Percentiles rank a stretch among this genome's conserved stretches.
Conservation (phyloP, 2,329 filamentous ascomycete species). For the Botrytis squamosa region DNA sequence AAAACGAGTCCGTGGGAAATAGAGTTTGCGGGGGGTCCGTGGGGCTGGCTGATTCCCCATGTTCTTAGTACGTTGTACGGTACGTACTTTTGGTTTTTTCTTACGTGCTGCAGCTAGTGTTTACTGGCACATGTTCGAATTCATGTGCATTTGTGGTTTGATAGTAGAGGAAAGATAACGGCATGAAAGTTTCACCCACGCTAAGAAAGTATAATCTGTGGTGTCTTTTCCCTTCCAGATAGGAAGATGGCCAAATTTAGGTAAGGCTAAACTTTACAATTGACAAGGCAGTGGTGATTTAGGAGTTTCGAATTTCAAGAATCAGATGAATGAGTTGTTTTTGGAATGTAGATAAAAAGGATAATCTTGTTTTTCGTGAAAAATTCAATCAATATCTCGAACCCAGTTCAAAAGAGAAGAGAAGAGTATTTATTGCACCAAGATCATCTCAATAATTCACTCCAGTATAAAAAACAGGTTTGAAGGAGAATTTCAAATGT, state of each 20-base stretch:
- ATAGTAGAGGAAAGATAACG: neutral
- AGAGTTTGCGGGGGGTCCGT: neutral
- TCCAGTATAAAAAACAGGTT: neutral
- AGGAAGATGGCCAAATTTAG: neutral
- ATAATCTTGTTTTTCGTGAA: too few species aligned
- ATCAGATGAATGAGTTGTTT: neutral
- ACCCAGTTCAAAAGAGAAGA: neutral
- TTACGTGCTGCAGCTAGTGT: neutral
- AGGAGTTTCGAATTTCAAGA: neutral
- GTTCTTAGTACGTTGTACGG: neutral
- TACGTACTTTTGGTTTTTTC: neutral
- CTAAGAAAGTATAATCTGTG: neutral
- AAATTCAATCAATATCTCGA: too few species aligned
- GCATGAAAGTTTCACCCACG: neutral
- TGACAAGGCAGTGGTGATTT: neutral
- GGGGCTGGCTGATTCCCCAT: neutral
- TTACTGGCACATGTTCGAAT: neutral
- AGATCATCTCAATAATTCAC: too few species aligned
- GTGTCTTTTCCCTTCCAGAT: neutral
- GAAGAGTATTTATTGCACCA: neutral
- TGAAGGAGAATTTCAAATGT: neutral
- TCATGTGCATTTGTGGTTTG: neutral
- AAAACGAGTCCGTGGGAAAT: neutral
- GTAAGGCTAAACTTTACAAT: neutral
- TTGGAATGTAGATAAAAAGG: too few species aligned